These are phyloP conservation scores for Phaeotremella fagi DNA, from an alignment of 768 basidiomycete genomes.

Conservation along the genomic window DNA sequence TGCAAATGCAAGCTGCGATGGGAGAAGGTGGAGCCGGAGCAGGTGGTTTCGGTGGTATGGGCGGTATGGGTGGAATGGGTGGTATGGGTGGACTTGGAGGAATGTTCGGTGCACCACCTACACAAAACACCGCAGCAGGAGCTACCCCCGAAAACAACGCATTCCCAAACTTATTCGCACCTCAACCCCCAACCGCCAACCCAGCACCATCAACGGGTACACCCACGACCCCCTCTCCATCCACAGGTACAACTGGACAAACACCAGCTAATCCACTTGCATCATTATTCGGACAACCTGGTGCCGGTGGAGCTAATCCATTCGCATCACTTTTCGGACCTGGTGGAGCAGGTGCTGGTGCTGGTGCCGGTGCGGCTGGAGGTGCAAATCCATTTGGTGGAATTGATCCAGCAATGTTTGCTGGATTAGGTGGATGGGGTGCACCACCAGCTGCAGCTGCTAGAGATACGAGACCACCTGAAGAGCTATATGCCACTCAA, in stretches of 20 bases:
- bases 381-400: conserved; percentile 29
- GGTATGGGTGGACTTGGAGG: conserved; percentile 14
- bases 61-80: conserved; percentile 12
- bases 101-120: conserved; percentile 5
- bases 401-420: conserved; percentile 18
- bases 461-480: conserved; percentile 68
- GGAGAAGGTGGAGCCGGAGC: conserved; percentile 25
- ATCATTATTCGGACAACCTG: conserved; percentile 4
- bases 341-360: conserved; percentile 14
- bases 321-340: conserved; percentile 17
- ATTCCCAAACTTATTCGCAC: conserved; percentile 41
- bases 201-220: conserved; percentile 2
- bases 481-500: conserved; percentile 76
- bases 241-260: not conserved
- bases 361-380: conserved; percentile 14
- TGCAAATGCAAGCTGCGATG: conserved; percentile 43
- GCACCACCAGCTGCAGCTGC: conserved; percentile 56
- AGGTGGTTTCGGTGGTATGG: conserved; percentile 28
- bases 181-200: too few species aligned
- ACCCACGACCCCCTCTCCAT: not conserved
- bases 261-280: conserved; percentile 1
- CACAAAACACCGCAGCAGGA: conserved; percentile 9
- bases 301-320: conserved; percentile 12
- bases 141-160: conserved; percentile 17
- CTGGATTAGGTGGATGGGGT: conserved; percentile 26